Percentiles rank a stretch among this genome's conserved stretches.
These are phyloP conservation scores for Austropuccinia psidii DNA, from an alignment of 1,284 basidiomycete species.

Conservation along the genomic window DNA sequence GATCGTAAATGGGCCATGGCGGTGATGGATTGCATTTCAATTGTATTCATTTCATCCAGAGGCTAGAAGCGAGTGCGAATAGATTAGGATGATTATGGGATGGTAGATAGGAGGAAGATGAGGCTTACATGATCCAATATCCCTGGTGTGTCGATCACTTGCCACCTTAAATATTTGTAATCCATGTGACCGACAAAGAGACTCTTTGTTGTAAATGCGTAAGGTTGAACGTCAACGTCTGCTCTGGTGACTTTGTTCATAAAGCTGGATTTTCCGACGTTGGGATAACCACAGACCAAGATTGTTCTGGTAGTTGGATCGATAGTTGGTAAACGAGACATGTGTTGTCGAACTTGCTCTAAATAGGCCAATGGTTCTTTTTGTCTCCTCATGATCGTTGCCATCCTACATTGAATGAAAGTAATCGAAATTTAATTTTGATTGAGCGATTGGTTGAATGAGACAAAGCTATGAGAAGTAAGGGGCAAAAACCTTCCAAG, in stretches of 20 bases:
- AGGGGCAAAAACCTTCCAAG: conserved; percentile 63
- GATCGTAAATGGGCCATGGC: conserved; percentile 86
- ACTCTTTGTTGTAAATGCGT: conserved; percentile 94
- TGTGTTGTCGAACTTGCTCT: conserved; percentile 94
- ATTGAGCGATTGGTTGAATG: neutral
- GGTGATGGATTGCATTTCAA: conserved; percentile 98
- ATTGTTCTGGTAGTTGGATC: conserved; percentile 94
- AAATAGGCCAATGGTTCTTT: conserved; percentile 93
- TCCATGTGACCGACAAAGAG: conserved; percentile 94
- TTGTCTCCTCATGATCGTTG: conserved; percentile 90
- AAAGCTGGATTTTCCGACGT: conserved; percentile 94
- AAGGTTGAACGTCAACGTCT: conserved; percentile 94
- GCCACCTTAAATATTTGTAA: conserved; percentile 95
- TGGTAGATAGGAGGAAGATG: conserved; percentile 65
- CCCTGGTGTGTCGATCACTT: conserved; percentile 63
- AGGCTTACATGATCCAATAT: conserved; percentile 54
- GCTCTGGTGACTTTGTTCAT: conserved; percentile 97
- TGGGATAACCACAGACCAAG: conserved; percentile 91
- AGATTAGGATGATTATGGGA: neutral
- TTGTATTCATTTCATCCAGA: conserved; percentile 97
- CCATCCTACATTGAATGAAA: conserved; percentile 59
- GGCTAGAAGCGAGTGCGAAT: conserved; percentile 55
- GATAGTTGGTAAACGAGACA: conserved; percentile 89
- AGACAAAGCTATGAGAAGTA: neutral
- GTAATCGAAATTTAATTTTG: conserved; percentile 4